Evolutionary conservation across 345 rosid genomes (phyloP).

Genomic region (Erodium maritimum): DNA sequence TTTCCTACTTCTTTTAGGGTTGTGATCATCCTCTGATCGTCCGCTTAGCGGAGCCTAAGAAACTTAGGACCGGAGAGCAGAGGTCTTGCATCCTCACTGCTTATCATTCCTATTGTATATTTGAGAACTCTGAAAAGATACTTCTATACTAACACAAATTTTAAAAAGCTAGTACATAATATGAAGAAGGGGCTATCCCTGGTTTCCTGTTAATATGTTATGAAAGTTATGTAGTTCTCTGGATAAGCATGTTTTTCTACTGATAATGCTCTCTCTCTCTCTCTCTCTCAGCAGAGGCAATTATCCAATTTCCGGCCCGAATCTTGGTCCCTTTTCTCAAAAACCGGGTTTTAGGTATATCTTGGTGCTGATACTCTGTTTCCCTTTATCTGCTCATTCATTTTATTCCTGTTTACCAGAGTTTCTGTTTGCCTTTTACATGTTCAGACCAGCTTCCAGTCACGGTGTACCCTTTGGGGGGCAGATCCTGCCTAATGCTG

Average conservation of each 20-base stretch:
- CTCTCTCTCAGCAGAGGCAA: conserved; percentile 23
- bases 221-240: background rate
- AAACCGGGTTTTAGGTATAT: conserved; percentile 20
- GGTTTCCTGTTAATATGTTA: background rate
- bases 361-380: background rate
- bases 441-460: conserved; percentile 34
- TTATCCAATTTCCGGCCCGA: conserved; percentile 17
- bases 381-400: background rate
- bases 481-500: conserved; percentile 24
- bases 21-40: conserved; percentile 71
- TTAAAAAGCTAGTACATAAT: background rate
- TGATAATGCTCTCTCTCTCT: background rate
- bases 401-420: background rate
- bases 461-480: conserved; percentile 27
- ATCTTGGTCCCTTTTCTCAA: conserved; percentile 17
- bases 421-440: conserved; percentile 7
- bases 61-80: conserved; percentile 48
- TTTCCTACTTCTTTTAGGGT: conserved; percentile 37
- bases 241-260: background rate
- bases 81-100: conserved; percentile 33
- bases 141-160: background rate
- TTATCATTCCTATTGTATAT: conserved; percentile 6
- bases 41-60: conserved; percentile 75
- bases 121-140: background rate
- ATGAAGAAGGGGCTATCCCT: background rate